These are phyloP conservation scores for Aphanomyces cochlioides DNA, from an alignment of 352 stramenopile genomes.

Conservation along the genomic window DNA sequence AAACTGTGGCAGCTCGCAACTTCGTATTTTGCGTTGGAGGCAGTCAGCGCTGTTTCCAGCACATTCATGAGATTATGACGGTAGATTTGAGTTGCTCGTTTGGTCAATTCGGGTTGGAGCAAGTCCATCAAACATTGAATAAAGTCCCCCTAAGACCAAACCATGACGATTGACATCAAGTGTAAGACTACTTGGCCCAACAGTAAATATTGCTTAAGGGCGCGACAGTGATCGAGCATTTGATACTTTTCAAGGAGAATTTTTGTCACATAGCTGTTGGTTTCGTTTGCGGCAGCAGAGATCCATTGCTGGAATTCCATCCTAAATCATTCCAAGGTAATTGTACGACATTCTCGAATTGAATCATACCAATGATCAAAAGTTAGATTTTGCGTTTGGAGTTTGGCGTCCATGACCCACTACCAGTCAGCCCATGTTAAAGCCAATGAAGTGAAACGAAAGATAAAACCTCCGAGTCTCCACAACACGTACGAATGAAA, in stretches of 20 bases:
- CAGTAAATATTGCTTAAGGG: slow-evolving; percentile 97
- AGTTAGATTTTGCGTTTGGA: slow-evolving; percentile 17
- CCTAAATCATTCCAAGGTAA: slow-evolving; percentile 5
- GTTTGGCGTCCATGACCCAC: slow-evolving; percentile 68
- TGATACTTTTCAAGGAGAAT: slow-evolving; percentile 91
- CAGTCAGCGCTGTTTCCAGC: slow-evolving; percentile 91
- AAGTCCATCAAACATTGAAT: slow-evolving; percentile 96
- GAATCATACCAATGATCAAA: slow-evolving; percentile 27
- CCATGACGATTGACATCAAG: slow-evolving; percentile 22
- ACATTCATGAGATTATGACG: slow-evolving; percentile 93
- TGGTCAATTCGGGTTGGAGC: slow-evolving; percentile 86
- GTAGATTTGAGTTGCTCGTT: slow-evolving; percentile 89
- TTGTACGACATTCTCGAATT: too few species aligned
- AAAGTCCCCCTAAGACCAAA: slow-evolving; percentile 88
- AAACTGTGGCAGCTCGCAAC: slow-evolving; percentile 38
- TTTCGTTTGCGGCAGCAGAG: slow-evolving; percentile 66
- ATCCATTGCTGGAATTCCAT: slow-evolving; percentile 51
- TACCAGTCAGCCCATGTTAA: slow-evolving; percentile 30
- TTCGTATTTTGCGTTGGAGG: slow-evolving; percentile 95
- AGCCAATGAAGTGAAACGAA: neutral
- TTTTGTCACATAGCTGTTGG: slow-evolving; percentile 89
- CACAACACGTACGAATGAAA: slow-evolving; percentile 95
- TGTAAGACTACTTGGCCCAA: slow-evolving; percentile 87
- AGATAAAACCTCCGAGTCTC: slow-evolving; percentile 77
- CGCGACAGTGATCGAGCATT: slow-evolving; percentile 91